Base-by-base conservation (phyloP, 164 flowering plant genomes). In the Aristolochia californica region DNA sequence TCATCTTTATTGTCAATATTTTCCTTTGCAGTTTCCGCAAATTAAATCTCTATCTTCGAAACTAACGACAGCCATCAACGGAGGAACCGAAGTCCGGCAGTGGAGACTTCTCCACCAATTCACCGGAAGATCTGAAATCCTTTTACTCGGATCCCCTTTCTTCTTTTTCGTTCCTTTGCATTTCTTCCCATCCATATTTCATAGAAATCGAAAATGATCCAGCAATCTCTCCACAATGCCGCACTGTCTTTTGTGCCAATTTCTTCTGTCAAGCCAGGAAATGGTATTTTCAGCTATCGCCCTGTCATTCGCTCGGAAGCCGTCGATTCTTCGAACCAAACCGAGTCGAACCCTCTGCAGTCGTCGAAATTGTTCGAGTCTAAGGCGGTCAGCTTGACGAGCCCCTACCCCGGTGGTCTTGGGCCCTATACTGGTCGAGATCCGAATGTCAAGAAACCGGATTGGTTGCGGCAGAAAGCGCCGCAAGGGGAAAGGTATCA, bases 391-490 rank as follows among this genome's bases (percentile, higher is more conserved):
- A 55, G 67, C 12, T 59, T 59, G 18, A 45, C 51, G 50, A 51
- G 66, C 30, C 65, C 71, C n/a, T 73, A 73, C n/a, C 73, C 71
- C 1, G 74, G 74, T 23, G 86, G 87, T 10, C 53, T 85, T 76
- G 95, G 91, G 13, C 82, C 80, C 7, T 66, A 75, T 64, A 89
- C 91, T 10, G 95, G 98, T 0, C 71, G 94, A 51, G 94, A 93
- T 68, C 94, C 89, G 51, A 75, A 64, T 56, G 81, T 81, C 66
- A 85, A 87, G 79, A 93, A 93, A 67, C 94, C 97, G 0, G 80
- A 57, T 23, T 93, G 98, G 98, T 67, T 93, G 64, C 61, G 94
- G 63, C 95, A 93, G 80, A 81, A 66, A 68, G 94, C 91, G 0
- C 86, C 98, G 1, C 88, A 82, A 51, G 98, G 97, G 14, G 77